Evolutionary conservation across 345 rosid species (phyloP), one percentile per base, ranked within the genome.

Genomic region (Salix viminalis): DNA sequence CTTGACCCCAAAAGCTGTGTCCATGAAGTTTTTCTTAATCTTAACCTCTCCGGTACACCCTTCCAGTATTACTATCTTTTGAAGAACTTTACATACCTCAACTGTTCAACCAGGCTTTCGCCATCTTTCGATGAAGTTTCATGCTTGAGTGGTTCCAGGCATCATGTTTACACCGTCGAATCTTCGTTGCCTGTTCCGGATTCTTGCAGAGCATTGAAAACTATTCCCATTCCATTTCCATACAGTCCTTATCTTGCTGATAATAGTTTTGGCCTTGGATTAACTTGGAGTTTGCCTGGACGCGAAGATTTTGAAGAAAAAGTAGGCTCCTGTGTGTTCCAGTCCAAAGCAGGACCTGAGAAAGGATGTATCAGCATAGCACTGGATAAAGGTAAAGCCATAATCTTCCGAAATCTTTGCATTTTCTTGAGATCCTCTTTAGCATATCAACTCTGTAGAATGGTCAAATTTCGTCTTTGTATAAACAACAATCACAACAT

Each of bases 11-110:
- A 71, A 46, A 79, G 71, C 7, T 91, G 94, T 78, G 87, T 88
- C 79, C 92, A 86, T 56, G 83, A 74, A 74, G 92, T 87, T 24
- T 89, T 91, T 71, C 88, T 91, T 7, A 78, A 89, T 75, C 92
- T 91, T 56, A 76, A 91, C 80, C 88, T 89, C 68, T 80, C 91
- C 23, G 46, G 62, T 7, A 83, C 95, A 2, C 90, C 84, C 4
- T 91, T 89, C 78, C 79, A 18, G 16, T 88, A 91, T 75, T 85
- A 79, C 79, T 87, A 85, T 58, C 60, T 75, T 34, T 75, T 88
- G 48, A 87, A 75, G 83, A 83, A 81, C 66, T 84, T 86, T 79
- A 86, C 89, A 1, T 91, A 88, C 84, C 78, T 91, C 62, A 89
- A 87, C 58, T 91, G 95, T 75, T 89, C 95, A 2, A 62, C 77